Conservation (phyloP, 2,329 filamentous ascomycete species). For the Malbranchea cinnamomea region DNA sequence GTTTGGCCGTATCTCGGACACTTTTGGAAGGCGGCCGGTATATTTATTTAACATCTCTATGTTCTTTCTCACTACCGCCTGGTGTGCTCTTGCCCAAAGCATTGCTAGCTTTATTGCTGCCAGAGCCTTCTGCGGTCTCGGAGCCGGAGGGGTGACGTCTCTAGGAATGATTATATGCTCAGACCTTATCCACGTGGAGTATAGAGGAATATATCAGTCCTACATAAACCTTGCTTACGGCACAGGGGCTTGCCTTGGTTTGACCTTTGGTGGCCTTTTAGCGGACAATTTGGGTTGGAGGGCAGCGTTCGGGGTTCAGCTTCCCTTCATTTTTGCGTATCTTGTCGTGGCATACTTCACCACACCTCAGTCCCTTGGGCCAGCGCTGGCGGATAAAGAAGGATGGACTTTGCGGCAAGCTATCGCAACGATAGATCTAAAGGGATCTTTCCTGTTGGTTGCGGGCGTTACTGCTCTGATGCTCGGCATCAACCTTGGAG, state of each 20-base stretch:
- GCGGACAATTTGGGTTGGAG: constrained; percentile 28
- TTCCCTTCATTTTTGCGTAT: constrained; percentile 31
- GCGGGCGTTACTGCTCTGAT: constrained; percentile 34
- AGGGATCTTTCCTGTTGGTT: constrained; percentile 34
- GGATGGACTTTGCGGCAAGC: constrained; percentile 27
- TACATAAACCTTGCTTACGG: constrained; percentile 27
- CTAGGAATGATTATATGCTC: constrained; percentile 49
- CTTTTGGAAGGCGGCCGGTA: constrained; percentile 52
- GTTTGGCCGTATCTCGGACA: constrained; percentile 59
- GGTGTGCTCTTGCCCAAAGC: constrained; percentile 54
- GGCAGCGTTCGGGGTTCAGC: constrained; percentile 33
- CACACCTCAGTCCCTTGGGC: constrained; percentile 31
- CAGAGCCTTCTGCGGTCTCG: constrained; percentile 55
- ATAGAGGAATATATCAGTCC: constrained; percentile 29
- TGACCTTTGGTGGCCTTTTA: constrained; percentile 25
- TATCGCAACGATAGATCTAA: constrained; percentile 34
- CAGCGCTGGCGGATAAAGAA: constrained; percentile 27
- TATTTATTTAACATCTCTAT: constrained; percentile 48
- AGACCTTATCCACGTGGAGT: constrained; percentile 61
- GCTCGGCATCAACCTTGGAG: constrained; percentile 37
- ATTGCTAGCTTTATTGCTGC: constrained; percentile 59
- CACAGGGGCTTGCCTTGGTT: constrained; percentile 22
- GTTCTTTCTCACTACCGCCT: constrained; percentile 50
- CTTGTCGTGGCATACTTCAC: constrained; percentile 15
- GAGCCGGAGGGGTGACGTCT: constrained; percentile 55